phyloP scores from a whole-genome alignment of 495 filamentous ascomycete species.

The Extremus antarcticus region DNA sequence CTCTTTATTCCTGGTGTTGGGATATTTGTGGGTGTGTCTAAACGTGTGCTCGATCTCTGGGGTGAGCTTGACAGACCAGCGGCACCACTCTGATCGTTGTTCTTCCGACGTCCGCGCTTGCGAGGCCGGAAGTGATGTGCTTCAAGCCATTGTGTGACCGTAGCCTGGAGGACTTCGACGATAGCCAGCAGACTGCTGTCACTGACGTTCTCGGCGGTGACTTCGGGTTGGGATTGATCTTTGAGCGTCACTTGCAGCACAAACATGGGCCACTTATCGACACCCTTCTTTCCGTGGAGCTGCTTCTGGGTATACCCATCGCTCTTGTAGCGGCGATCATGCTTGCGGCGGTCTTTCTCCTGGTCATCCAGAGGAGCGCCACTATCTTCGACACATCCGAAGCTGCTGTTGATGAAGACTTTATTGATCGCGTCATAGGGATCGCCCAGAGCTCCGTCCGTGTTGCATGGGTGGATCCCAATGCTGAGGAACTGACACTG shows the following conservation, averaged over 20 bases:
- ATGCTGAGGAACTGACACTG: conserved; percentile 70
- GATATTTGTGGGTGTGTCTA: neutral
- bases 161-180: conserved; percentile 20
- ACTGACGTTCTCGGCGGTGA: conserved; percentile 21
- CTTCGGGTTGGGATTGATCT: neutral
- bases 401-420: conserved; percentile 65
- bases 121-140: conserved; percentile 29
- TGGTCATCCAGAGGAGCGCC: conserved; percentile 25
- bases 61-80: conserved; percentile 1
- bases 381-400: conserved; percentile 51
- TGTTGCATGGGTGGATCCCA: conserved; percentile 40
- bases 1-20: conserved; percentile 3
- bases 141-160: conserved; percentile 30
- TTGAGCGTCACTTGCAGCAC: conserved; percentile 56
- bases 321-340: conserved; percentile 34
- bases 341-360: conserved; percentile 29
- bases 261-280: conserved; percentile 89
- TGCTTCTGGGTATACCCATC: conserved; percentile 47
- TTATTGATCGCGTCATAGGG: conserved; percentile 72
- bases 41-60: neutral
- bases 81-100: conserved; percentile 7
- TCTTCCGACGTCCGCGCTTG: conserved; percentile 7
- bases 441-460: conserved; percentile 46
- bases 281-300: conserved; percentile 48
- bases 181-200: conserved; percentile 37